Evolutionary conservation across 768 basidiomycete genomes (phyloP), one percentile per base, ranked within the genome.

Genomic region (Suillus subalutaceus): DNA sequence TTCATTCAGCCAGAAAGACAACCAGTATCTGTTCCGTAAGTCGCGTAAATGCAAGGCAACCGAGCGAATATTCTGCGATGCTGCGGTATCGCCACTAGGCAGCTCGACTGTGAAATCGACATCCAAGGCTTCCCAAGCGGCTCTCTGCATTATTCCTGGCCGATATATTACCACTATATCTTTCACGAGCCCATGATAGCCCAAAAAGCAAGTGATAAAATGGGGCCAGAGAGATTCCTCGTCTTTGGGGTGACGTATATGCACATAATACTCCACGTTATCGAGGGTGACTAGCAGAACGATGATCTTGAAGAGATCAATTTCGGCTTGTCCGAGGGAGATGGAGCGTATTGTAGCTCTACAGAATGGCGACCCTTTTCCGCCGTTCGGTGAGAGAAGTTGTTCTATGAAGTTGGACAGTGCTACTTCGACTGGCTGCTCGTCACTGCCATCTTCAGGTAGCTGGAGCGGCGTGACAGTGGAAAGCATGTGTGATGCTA

Each of bases 1-100:
- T 26, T 59, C 38, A 6, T 59, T 59, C 8, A 59, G 58, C 58
- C 58, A 59, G 58, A 59, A 59, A 16, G 16, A 41, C 40, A 40
- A 23, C 58, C 58, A 59, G 40, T 59, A 59, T 26, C 26, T 26
- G 23, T 59, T 41, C 18, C 38, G 40, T 6, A 40, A 18, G 16
- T 59, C 40, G 58, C 58, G 40, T 30, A 59, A 12, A 59, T 4
- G 58, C 23, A 26, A 40, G 58, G 58, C 58, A 40, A 41, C 23
- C 9, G 58, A 59, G 58, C 16, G 58, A 41, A 59, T 59, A 30
- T 30, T 16, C 26, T 26, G 58, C 38, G 38, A 10, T 40, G 15
- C n/a, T 23, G 38, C 13, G 2, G 23, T 26, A 23, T 59, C 38
- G 6, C 16, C 6, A 18, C 41, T 23, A 10, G 40, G 18, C 23